phyloP scores from a whole-genome alignment of 2,329 filamentous ascomycete genomes.

The Pseudogymnoascus sp. region DNA sequence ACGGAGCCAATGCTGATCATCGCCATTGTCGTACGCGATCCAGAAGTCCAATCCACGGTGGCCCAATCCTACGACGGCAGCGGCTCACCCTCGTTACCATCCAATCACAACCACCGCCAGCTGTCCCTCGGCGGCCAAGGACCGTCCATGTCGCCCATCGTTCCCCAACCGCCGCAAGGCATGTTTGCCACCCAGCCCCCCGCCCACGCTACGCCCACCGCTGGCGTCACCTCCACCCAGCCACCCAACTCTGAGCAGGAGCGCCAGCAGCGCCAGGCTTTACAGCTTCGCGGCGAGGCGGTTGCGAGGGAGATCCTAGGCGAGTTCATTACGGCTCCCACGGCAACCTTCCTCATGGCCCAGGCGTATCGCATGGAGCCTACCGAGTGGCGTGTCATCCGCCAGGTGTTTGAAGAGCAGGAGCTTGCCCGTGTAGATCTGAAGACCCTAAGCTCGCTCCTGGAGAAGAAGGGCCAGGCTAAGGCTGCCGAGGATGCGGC shows the following conservation, averaged over 20 bases:
- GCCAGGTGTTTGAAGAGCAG: conserved; percentile 32
- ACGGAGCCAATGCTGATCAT: conserved; percentile 72
- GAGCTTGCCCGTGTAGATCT: neutral
- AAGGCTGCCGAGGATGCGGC: conserved; percentile 1
- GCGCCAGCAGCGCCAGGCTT: conserved; percentile 34
- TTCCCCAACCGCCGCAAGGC: conserved; percentile 31
- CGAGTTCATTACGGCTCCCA: conserved; percentile 51
- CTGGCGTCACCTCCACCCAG: conserved; percentile 28
- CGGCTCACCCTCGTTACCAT: conserved; percentile 30
- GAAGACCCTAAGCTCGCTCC: neutral
- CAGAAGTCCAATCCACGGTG: conserved; percentile 17
- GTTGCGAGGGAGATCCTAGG: conserved; percentile 59
- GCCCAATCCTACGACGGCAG: conserved; percentile 21
- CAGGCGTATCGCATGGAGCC: conserved; percentile 61
- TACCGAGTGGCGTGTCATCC: conserved; percentile 68
- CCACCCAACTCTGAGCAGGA: conserved; percentile 17
- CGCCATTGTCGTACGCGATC: conserved; percentile 74
- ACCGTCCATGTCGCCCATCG: conserved; percentile 46
- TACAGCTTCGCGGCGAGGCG: conserved; percentile 45
- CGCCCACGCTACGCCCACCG: conserved; percentile 15
- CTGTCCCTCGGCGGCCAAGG: conserved; percentile 43
- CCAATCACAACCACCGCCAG: conserved; percentile 34
- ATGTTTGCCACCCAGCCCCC: conserved; percentile 14
- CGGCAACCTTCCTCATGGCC: conserved; percentile 61
- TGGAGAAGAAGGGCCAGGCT: neutral